phyloP scores from a whole-genome alignment of 2,329 filamentous ascomycete genomes.

The Gnomoniopsis sp. region DNA sequence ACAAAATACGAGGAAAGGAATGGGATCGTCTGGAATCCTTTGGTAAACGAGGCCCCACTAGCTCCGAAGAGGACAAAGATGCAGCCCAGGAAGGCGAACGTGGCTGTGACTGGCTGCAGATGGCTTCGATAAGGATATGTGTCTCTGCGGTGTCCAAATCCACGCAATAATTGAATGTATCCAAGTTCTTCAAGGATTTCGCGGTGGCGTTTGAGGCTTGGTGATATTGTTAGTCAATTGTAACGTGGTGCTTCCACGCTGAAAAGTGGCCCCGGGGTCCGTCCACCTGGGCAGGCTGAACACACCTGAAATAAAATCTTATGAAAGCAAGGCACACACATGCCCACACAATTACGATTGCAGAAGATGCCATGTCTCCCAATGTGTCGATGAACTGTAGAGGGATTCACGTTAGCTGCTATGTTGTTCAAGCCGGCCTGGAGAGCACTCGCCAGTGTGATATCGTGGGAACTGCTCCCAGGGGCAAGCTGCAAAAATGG shows the following conservation, averaged over 20 bases:
- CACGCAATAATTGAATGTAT: conserved; percentile 26
- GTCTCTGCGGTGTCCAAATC: conserved; percentile 21
- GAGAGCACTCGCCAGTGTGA: not conserved
- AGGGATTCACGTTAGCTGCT: not conserved
- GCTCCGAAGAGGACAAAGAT: conserved; percentile 32
- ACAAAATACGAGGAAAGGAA: conserved; percentile 37
- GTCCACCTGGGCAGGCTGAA: no score
- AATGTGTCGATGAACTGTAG: conserved; percentile 37
- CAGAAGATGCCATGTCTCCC: conserved; percentile 33
- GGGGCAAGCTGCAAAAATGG: conserved; percentile 34
- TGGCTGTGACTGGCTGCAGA: conserved; percentile 34
- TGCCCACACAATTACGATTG: conserved; percentile 36
- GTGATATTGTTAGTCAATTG: not conserved
- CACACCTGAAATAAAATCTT: conserved; percentile 33
- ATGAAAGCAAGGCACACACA: conserved; percentile 39
- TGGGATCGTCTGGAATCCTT: conserved; percentile 29
- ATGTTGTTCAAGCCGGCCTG: conserved; percentile 4
- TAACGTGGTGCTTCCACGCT: not conserved
- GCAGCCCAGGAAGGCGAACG: conserved; percentile 32
- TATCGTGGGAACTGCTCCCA: conserved; percentile 15
- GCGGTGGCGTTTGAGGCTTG: conserved; percentile 18
- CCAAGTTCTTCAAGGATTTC: conserved; percentile 21
- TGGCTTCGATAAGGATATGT: conserved; percentile 38
- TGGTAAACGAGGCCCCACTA: conserved; percentile 33
- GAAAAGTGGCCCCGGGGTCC: no score